phyloP scores from a whole-genome alignment of 2,329 filamentous ascomycete species.

The Penicillium sclerotigenum region DNA sequence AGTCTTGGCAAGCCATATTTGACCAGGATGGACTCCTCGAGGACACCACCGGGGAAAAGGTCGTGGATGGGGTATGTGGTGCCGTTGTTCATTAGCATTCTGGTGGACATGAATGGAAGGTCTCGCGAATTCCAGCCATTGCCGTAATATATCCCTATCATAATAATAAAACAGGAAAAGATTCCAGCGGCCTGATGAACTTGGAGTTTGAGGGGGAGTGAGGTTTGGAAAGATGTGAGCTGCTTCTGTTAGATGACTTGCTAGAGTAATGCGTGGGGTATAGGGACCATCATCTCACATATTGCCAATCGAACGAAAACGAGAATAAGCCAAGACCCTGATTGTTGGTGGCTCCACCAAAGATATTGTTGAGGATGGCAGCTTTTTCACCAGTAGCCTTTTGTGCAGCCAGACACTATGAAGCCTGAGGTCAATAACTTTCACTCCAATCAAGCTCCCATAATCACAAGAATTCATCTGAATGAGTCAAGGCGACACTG shows the following conservation, averaged over 20 bases:
- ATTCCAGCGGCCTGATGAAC: constrained; percentile 48
- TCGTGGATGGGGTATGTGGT: constrained; percentile 40
- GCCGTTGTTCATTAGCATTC: constrained; percentile 43
- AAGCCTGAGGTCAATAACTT: neutral
- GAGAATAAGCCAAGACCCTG: constrained; percentile 52
- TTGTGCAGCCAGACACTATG: constrained; percentile 51
- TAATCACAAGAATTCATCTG: no score
- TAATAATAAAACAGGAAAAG: constrained; percentile 49
- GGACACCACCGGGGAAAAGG: constrained; percentile 38
- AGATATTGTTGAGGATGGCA: constrained; percentile 47
- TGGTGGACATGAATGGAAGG: constrained; percentile 57
- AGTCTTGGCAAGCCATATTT: constrained; percentile 49
- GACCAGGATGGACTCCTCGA: constrained; percentile 36
- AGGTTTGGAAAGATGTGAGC: constrained; percentile 55
- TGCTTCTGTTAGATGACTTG: constrained; percentile 21
- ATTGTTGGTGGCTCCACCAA: constrained; percentile 53
- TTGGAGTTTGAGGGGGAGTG: constrained; percentile 54
- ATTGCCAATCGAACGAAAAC: constrained; percentile 56
- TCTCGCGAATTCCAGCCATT: constrained; percentile 49
- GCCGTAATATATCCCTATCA: constrained; percentile 53
- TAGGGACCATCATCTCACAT: constrained; percentile 22
- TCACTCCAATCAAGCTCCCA: no score
- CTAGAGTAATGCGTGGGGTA: neutral
- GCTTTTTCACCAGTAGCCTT: constrained; percentile 49
- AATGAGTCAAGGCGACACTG: neutral